Conservation (phyloP, 768 basidiomycete genomes). For the Tricholoma terreum region DNA sequence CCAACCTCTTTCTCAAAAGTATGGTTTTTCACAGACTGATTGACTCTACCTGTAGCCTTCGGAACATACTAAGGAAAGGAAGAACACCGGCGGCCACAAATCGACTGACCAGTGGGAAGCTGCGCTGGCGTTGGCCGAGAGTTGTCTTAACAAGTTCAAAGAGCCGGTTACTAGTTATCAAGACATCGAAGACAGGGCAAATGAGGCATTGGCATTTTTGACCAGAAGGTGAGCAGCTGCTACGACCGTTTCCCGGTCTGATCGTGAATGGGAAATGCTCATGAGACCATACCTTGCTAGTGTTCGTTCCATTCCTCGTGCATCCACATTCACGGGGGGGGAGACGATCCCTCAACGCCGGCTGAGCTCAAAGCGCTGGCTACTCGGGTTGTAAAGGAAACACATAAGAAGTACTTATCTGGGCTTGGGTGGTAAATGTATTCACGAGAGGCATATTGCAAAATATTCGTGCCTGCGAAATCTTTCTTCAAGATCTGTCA, state of each 20-base stretch:
- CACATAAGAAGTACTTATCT: neutral
- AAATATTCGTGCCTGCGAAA: no score
- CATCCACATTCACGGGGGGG: conserved; percentile 9
- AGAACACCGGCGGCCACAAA: conserved; percentile 5
- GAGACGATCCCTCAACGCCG: conserved; percentile 3
- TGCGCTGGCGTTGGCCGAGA: conserved; percentile 10
- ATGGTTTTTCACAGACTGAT: no score
- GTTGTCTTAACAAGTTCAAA: conserved; percentile 4
- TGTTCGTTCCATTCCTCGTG: conserved; percentile 13
- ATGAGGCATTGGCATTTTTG: conserved; percentile 7
- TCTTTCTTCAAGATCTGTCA: no score
- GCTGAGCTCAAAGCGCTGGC: conserved; percentile 11
- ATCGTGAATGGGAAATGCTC: conserved; percentile 5
- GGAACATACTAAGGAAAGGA: conserved; percentile 1
- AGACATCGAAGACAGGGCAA: conserved; percentile 9
- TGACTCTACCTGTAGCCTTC: conserved; percentile 5
- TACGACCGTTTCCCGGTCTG: neutral
- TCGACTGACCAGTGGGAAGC: conserved; percentile 9
- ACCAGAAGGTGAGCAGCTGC: conserved; percentile 6
- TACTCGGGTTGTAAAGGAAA: conserved; percentile 5
- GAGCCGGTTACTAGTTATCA: conserved; percentile 1
- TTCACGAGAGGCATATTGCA: no score
- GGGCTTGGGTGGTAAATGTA: no score
- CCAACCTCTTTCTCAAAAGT: no score
- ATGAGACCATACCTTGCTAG: conserved; percentile 7